Percentiles rank a stretch among this genome's conserved stretches.
These are phyloP conservation scores for Pistacia atlantica DNA, from an alignment of 345 rosid genomes.

Conservation along the genomic window DNA sequence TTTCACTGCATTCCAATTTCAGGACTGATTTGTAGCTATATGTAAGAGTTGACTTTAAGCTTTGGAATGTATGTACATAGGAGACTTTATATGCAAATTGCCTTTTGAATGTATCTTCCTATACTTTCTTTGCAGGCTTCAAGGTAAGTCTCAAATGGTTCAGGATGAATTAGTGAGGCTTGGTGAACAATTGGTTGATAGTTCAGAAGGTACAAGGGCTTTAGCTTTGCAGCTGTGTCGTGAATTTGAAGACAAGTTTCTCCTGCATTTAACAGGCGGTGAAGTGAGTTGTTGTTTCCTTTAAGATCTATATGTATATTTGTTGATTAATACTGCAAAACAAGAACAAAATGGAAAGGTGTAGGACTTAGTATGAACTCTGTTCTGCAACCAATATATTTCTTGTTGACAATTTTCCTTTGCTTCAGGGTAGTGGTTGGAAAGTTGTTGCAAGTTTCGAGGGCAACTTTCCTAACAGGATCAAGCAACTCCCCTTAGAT, in stretches of 20 bases:
- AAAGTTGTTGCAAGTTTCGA: slow-evolving; percentile 97
- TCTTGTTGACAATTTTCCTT: slow-evolving; percentile 11
- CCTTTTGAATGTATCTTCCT: neutral
- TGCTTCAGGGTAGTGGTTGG: slow-evolving; percentile 95
- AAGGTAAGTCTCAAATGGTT: slow-evolving; percentile 85
- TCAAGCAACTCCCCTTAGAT: slow-evolving; percentile 96
- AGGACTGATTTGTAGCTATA: slow-evolving; percentile 9
- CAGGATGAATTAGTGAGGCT: slow-evolving; percentile 86
- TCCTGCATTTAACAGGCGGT: slow-evolving; percentile 82
- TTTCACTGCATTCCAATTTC: neutral
- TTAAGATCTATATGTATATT: neutral
- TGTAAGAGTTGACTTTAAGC: neutral
- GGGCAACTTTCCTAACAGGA: slow-evolving; percentile 90
- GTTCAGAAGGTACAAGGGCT: slow-evolving; percentile 96
- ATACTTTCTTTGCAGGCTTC: slow-evolving; percentile 58
- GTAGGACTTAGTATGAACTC: neutral
- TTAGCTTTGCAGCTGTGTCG: slow-evolving; percentile 98
- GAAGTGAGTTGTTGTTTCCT: slow-evolving; percentile 74
- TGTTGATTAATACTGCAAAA: neutral
- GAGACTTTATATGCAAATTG: neutral
- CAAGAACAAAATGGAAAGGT: neutral
- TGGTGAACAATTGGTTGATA: slow-evolving; percentile 83
- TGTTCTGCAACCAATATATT: slow-evolving; percentile 1
- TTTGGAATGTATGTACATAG: neutral
- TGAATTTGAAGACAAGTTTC: slow-evolving; percentile 98